Conservation (phyloP, 2,329 filamentous ascomycete species). For the Botrytis galanthina region DNA sequence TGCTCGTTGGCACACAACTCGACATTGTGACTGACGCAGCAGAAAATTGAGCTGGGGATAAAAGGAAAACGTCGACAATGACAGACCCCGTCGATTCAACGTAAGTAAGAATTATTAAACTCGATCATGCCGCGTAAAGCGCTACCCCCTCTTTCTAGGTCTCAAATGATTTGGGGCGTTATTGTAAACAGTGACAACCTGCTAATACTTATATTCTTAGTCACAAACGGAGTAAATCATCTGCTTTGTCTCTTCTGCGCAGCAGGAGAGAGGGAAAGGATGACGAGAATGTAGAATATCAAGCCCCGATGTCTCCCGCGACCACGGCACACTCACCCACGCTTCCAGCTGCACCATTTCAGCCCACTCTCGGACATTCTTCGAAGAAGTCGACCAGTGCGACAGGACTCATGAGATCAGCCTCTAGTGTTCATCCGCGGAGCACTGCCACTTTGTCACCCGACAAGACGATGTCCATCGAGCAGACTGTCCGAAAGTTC, state of each 20-base stretch:
- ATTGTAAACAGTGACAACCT: background rate
- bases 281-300: constrained; percentile 37
- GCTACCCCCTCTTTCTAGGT: background rate
- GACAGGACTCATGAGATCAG: constrained; percentile 35
- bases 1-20: background rate
- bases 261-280: constrained; percentile 43
- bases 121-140: background rate
- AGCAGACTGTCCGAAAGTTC: constrained; percentile 93
- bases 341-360: constrained; percentile 27
- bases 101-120: background rate
- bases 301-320: constrained; percentile 31
- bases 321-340: constrained; percentile 31
- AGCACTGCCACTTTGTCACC: constrained; percentile 26
- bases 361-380: constrained; percentile 30
- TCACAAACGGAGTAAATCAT: constrained; percentile 52
- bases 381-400: constrained; percentile 35
- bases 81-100: constrained; percentile 2
- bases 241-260: constrained; percentile 53
- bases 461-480: constrained; percentile 57
- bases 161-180: background rate
- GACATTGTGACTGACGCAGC: background rate
- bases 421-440: constrained; percentile 5
- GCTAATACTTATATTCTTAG: constrained; percentile 23
- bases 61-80: background rate
- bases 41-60: background rate